Evolutionary conservation across 306 rosid species (phyloP).

Genomic region (Lathyrus oleraceus): DNA sequence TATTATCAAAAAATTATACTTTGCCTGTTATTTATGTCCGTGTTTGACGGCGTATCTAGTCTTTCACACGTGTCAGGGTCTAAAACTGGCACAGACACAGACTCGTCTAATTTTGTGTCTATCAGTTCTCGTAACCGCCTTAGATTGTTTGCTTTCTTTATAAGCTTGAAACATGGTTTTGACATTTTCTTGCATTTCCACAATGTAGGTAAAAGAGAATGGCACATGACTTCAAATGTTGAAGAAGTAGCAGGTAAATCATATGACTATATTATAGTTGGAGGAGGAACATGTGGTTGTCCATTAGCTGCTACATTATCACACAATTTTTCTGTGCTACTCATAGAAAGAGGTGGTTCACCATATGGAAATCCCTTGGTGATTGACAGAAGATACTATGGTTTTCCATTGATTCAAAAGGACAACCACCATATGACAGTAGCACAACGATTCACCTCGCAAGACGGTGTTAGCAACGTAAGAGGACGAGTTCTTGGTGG

Average conservation of each 20-base stretch:
- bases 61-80: neutral
- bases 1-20: too few relatives aligned
- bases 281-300: slow-evolving; percentile 81
- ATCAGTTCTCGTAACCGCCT: neutral
- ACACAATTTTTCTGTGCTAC: slow-evolving; percentile 60
- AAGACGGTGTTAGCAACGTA: slow-evolving; percentile 58
- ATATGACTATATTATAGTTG: slow-evolving; percentile 72
- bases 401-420: slow-evolving; percentile 52
- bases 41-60: neutral
- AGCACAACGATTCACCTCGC: slow-evolving; percentile 68
- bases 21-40: too few relatives aligned
- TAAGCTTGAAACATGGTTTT: slow-evolving; percentile 28
- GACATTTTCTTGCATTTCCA: neutral
- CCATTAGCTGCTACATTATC: slow-evolving; percentile 74
- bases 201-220: slow-evolving; percentile 44
- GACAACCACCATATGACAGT: slow-evolving; percentile 53
- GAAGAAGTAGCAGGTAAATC: slow-evolving; percentile 59
- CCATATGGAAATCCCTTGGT: slow-evolving; percentile 67
- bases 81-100: neutral
- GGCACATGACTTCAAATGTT: slow-evolving; percentile 66
- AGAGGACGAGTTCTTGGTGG: slow-evolving; percentile 89
- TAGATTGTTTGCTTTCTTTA: neutral
- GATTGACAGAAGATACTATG: slow-evolving; percentile 53
- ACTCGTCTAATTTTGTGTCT: neutral
- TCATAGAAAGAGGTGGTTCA: slow-evolving; percentile 72